Evolutionary conservation across 2,329 filamentous ascomycete species (phyloP), one percentile per base, ranked within the genome.

Genomic region (Exophiala phaeomuriformis): DNA sequence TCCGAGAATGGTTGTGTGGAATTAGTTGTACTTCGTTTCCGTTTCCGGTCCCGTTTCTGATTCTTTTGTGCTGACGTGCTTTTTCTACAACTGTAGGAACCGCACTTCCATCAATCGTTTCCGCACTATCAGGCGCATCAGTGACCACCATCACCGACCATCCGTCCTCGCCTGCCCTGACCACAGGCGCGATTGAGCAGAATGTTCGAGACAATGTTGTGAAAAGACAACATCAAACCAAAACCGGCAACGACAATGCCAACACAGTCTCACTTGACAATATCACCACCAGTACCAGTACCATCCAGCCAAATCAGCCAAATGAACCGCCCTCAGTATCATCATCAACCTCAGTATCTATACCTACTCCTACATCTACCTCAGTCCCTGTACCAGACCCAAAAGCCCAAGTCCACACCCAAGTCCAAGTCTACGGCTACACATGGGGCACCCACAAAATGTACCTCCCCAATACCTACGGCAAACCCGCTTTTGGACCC

Each of bases 91-190:
- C 36, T 12, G 1, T 36, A 73, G 72, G 70, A 54, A 67, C 71
- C 49, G 71, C 67, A 37, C 65, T 75, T 31, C 70, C 72, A 4
- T 74, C 71, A 1, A 53, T 74, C 10, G 63, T 72, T 47, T 65
- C 63, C 39, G 63, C 62, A 8, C 66, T 72, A 8, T 67, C 69
- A 10, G 62, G 64, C 28, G 71, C 72, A 2, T 63, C 64, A 2
- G 51, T 49, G 5, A 71, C 79, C 9, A 68, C 71, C 2, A 74
- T 78, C 44, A 77, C 79, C 30, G 80, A 82, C 64, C 72, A 74
- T 45, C 72, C 72, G 1, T 70, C 67, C 1, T 72, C 70, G 1
- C 68, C 71, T 0, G 69, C 71, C 10, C 57, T 75, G 35, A 58
- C 57, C 4, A 59, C 39, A 19, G 54, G 53, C n/a, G 53, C 59